phyloP scores from a whole-genome alignment of 306 rosid species.

The Alnus glutinosa region DNA sequence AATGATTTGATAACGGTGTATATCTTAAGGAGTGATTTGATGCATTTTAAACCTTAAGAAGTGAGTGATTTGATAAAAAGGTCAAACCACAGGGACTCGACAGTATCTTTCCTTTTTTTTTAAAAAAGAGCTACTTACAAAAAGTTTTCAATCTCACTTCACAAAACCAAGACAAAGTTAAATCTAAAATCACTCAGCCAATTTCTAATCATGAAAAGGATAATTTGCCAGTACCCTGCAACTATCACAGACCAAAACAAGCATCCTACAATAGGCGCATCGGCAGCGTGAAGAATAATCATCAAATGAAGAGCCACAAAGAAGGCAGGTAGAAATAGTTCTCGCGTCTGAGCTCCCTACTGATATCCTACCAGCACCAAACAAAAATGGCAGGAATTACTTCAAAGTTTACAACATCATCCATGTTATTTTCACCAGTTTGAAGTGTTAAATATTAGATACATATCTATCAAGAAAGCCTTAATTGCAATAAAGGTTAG shows the following conservation, averaged over 20 bases:
- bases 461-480: slow-evolving; percentile 10
- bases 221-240: slow-evolving; percentile 65
- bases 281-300: slow-evolving; percentile 85
- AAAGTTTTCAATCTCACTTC: neutral
- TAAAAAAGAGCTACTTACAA: neutral
- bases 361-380: slow-evolving; percentile 62
- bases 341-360: slow-evolving; percentile 79
- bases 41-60: too few relatives aligned
- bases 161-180: neutral
- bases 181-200: neutral
- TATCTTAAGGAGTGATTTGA: too few relatives aligned
- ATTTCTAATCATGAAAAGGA: slow-evolving; percentile 4
- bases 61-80: too few relatives aligned
- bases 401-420: slow-evolving; percentile 23
- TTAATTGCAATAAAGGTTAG: neutral
- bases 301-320: slow-evolving; percentile 66
- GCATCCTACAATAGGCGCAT: slow-evolving; percentile 83
- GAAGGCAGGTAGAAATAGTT: slow-evolving; percentile 67
- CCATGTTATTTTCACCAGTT: slow-evolving; percentile 21
- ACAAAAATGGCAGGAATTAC: slow-evolving; percentile 20
- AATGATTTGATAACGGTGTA: too few relatives aligned
- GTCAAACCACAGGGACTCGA: too few relatives aligned
- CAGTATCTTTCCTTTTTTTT: too few relatives aligned
- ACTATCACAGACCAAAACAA: slow-evolving; percentile 69
- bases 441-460: neutral